These are phyloP conservation scores for Santalum album DNA, from an alignment of 164 flowering plant genomes.

Conservation along the genomic window DNA sequence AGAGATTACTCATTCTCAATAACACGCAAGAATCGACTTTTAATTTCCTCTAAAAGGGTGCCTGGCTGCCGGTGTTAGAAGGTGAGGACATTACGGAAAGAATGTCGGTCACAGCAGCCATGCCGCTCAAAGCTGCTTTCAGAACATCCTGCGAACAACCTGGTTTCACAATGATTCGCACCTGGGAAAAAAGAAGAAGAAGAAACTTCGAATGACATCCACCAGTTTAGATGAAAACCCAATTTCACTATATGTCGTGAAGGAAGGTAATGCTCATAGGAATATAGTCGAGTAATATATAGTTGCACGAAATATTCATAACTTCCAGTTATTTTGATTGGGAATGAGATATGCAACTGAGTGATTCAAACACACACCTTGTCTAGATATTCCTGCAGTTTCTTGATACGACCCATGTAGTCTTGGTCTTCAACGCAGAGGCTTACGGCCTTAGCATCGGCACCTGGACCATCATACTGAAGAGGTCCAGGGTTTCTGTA, in stretches of 20 bases:
- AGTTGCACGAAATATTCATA: too few relatives aligned
- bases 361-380: conserved; percentile 35
- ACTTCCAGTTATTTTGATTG: too few relatives aligned
- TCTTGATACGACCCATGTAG: conserved; percentile 97
- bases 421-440: conserved; percentile 95
- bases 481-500: conserved; percentile 98
- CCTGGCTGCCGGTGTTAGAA: conserved; percentile 32
- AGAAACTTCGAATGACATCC: too few relatives aligned
- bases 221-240: too few relatives aligned
- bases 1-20: too few relatives aligned
- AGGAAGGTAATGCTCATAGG: too few relatives aligned
- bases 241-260: too few relatives aligned
- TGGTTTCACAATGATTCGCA: conserved; percentile 83
- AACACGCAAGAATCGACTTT: too few relatives aligned
- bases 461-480: conserved; percentile 96
- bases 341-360: too few relatives aligned
- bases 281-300: too few relatives aligned
- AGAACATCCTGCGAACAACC: conserved; percentile 95
- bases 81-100: conserved; percentile 67
- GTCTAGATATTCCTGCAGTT: conserved; percentile 81
- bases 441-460: conserved; percentile 75
- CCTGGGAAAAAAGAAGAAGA: conserved; percentile 25
- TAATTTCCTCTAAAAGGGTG: conserved; percentile 26
- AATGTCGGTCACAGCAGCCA: conserved; percentile 91
- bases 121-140: conserved; percentile 89